These are phyloP conservation scores for Amesomyces nigricolor DNA, from an alignment of 2,329 filamentous ascomycete genomes.

Conservation along the genomic window DNA sequence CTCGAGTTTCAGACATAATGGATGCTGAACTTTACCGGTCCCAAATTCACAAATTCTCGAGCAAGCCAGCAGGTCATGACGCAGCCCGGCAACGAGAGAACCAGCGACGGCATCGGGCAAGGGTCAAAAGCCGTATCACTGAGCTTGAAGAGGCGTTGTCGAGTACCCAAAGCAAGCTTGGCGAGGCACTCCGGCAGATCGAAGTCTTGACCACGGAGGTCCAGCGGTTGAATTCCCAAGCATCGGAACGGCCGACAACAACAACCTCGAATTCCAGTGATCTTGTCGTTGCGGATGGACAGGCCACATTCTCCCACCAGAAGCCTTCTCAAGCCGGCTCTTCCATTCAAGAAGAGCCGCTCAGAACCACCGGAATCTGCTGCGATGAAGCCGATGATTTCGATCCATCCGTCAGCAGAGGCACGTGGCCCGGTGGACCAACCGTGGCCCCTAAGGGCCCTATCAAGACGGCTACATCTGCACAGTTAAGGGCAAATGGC, in stretches of 20 bases:
- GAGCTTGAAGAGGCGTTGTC: constrained; percentile 33
- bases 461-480: neutral
- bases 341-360: too few relatives aligned
- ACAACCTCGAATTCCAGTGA: neutral
- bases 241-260: neutral
- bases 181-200: constrained; percentile 23
- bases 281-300: neutral
- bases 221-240: constrained; percentile 2
- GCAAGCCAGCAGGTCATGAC: constrained; percentile 30
- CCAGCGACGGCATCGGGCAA: constrained; percentile 45
- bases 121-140: constrained; percentile 36
- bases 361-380: too few relatives aligned
- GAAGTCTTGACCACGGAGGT: constrained; percentile 18
- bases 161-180: constrained; percentile 19
- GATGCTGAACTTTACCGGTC: neutral
- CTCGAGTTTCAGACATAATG: neutral
- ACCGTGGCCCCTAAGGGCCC: too few relatives aligned
- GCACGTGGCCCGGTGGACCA: too few relatives aligned
- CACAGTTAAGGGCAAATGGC: neutral
- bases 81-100: constrained; percentile 43
- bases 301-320: too few relatives aligned
- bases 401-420: too few relatives aligned
- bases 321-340: too few relatives aligned
- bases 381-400: too few relatives aligned
- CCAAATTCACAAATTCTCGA: constrained; percentile 28